Evolutionary conservation across 139 green algal genomes (phyloP), one percentile per base, ranked within the genome.

Genomic region (Chlorokybus atmophyticus): DNA sequence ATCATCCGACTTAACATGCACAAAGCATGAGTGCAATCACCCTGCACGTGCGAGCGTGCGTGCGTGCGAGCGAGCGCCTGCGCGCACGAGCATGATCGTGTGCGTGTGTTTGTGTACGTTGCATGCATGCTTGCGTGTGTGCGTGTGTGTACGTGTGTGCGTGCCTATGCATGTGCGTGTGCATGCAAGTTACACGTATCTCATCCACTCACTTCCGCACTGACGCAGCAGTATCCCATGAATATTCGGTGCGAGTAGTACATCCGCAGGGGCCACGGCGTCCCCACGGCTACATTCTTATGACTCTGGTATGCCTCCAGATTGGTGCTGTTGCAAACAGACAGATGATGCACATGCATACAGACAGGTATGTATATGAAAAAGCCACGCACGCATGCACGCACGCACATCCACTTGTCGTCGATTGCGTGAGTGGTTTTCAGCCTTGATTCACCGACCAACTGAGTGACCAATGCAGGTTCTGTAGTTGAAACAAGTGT

Each of bases 211-310:
- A 75, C 50, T 63, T 75, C 67, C 14, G 60, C 62, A 1, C 41
- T 39, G 2, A 75, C 44, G 56, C 68, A 76, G 50, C 90, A 97
- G 55, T 85, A 87, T 54, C 84, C 89, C 90, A 96, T 97, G 74
- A 97, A 95, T 4, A 93, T 50, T 29, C 89, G 77, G 62, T 85
- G 68, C 29, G 39, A 50, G 75, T 96, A 96, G 73, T 96, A 96
- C 24, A 75, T 60, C 2, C 84, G 73, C 25, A 97, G 75, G n/a
- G 96, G 61, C 62, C 60, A 81, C 39, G 65, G 81, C 24, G 70
- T 55, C 57, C 55, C 79, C 28, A 47, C 65, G 14, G 66, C 27
- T 2, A 81, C 66, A 41, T 93, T 80, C 86, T 93, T 71, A 48
- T 71, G 62, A 1, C 29, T 67, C 1, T 14, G 14, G 31, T 52